These are phyloP conservation scores for Starmera amethionina DNA, from an alignment of 805 yeast genomes.

Conservation along the genomic window DNA sequence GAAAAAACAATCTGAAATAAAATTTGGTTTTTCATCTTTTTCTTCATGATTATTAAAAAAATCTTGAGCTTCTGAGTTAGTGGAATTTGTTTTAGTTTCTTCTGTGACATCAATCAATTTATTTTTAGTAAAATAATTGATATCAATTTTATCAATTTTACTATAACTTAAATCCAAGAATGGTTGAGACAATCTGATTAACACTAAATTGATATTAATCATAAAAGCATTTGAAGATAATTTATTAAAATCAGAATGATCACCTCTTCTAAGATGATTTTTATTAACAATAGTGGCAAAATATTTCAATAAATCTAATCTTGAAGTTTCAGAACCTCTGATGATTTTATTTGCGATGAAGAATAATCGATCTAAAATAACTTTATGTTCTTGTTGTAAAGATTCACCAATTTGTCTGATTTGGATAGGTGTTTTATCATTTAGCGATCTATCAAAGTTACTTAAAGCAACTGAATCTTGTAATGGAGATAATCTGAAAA, in stretches of 20 bases:
- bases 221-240: constrained; percentile 75
- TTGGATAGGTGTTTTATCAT: constrained; percentile 29
- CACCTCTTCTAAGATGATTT: constrained; percentile 82
- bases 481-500: constrained; percentile 68
- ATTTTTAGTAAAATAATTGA: constrained; percentile 49
- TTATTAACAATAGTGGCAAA: constrained; percentile 67
- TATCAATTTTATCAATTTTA: constrained; percentile 71
- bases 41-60: constrained; percentile 34
- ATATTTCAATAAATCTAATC: constrained; percentile 55
- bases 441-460: constrained; percentile 26
- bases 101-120: constrained; percentile 56
- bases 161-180: constrained; percentile 58
- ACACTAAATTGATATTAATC: constrained; percentile 60
- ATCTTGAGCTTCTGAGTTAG: constrained; percentile 57
- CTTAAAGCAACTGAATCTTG: constrained; percentile 38
- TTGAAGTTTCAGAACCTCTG: constrained; percentile 58
- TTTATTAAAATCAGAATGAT: constrained; percentile 59
- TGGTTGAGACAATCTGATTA: constrained; percentile 72
- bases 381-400: constrained; percentile 52
- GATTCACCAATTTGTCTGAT: constrained; percentile 44
- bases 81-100: constrained; percentile 77
- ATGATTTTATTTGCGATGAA: constrained; percentile 63
- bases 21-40: constrained; percentile 42
- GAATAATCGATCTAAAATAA: constrained; percentile 54
- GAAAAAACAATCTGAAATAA: constrained; percentile 87